Conservation (phyloP, 192 early-diverging fungal species). For the Coemansia guatemalensis region DNA sequence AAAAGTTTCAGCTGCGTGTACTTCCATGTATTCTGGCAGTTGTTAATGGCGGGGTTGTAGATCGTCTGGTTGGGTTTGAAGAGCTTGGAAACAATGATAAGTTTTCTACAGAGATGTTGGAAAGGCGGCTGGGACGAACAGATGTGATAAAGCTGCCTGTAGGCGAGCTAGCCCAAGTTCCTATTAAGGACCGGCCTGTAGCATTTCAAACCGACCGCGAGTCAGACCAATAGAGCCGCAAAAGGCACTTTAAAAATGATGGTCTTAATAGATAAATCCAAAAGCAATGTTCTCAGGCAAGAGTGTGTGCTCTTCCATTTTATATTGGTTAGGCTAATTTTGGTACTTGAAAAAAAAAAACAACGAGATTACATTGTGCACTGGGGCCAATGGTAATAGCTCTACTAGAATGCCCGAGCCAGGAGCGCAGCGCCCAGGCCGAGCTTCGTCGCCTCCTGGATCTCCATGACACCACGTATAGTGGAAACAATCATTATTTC, state of each 20-base stretch:
- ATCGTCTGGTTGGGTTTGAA: conserved; percentile 90
- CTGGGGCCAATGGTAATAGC: no score
- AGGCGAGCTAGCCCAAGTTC: conserved; percentile 33
- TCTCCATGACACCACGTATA: conserved; percentile 80
- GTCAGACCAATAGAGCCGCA: no score
- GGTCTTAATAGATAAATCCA: no score
- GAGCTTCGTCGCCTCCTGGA: conserved; percentile 85
- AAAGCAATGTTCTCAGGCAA: no score
- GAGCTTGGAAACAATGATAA: conserved; percentile 85
- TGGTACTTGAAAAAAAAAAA: no score
- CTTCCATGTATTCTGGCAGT: conserved; percentile 87
- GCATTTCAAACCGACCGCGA: conserved; percentile 7
- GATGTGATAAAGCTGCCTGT: conserved; percentile 56
- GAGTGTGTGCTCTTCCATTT: no score
- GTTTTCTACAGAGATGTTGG: conserved; percentile 77
- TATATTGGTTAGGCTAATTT: no score
- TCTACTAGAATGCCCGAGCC: conserved; percentile 57
- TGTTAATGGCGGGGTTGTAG: conserved; percentile 69
- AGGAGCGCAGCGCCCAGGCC: conserved; percentile 88
- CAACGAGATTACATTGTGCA: no score
- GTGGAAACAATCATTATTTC: conserved; percentile 91
- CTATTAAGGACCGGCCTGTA: conserved; percentile 40
- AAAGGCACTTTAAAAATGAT: no score
- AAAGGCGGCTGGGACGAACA: conserved; percentile 62
- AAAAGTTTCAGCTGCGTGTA: conserved; percentile 81